Evolutionary conservation across 2,329 filamentous ascomycete genomes (phyloP), one percentile per base, ranked within the genome.

Genomic region (Pseudocercospora pini-densiflorae): DNA sequence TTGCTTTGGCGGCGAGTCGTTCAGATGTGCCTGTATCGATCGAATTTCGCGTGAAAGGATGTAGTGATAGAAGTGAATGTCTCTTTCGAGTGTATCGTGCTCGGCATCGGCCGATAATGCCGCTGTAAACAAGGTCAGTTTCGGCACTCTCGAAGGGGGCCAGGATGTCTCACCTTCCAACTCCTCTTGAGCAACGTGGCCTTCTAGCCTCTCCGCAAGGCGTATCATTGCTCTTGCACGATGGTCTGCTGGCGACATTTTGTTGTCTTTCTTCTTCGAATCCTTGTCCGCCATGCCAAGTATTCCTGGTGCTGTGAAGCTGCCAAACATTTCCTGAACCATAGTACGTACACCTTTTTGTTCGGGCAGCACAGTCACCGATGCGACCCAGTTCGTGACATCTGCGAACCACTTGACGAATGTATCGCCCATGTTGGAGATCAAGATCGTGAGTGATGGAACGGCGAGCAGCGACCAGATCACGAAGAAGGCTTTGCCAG

Each of bases 381-480:
- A 82, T 12, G 84, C 86, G 4, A 87, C 67, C 79, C 82, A 86
- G n/a, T 85, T 82, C 0, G 85, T 86, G n/a, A 83, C 64, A 57
- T 88, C 84, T 23, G 83, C 82, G 74, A 88, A 82, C 8, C 78
- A 77, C 66, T 85, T 85, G 66, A 88, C 83, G 9, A 86, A 81
- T 0, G 84, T 86, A 65, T 85, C 83, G 14, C 83, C 83, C 83
- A 86, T 85, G 65, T 85, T 83, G 63, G 78, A 82, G 70, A 85
- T 86, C 36, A 86, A 77, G 24, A 86, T 84, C 0, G 86, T 86
- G 54, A 87, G 77, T 0, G 83, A 84, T 0, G 85, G 85, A 0
- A 87, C 80, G 0, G 85, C 85, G 8, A 87, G 76, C 5, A 87
- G 73, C 14, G 82, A 84, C 85, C 85, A 87, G 66, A 87, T 82